These are phyloP conservation scores for Hypholoma sublateritium DNA, from an alignment of 768 basidiomycete species.

Conservation along the genomic window DNA sequence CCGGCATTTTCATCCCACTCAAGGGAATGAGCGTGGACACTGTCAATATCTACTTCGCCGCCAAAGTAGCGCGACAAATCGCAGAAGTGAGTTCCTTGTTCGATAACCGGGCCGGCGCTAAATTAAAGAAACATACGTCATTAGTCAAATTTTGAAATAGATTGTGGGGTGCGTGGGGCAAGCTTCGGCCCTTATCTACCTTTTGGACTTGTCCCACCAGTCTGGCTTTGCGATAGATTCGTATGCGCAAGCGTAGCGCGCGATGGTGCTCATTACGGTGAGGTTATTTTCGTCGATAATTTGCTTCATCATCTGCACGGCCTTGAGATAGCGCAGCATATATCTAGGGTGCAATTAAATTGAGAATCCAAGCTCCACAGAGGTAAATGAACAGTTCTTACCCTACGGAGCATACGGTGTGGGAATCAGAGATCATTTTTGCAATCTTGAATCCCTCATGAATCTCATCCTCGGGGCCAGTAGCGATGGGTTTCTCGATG, in stretches of 20 bases:
- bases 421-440: slow-evolving; percentile 64
- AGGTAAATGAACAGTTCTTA: slow-evolving; percentile 33
- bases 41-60: slow-evolving; percentile 86
- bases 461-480: slow-evolving; percentile 70
- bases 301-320: slow-evolving; percentile 94
- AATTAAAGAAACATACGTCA: slow-evolving; percentile 6
- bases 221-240: slow-evolving; percentile 77
- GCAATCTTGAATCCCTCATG: slow-evolving; percentile 71
- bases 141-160: slow-evolving; percentile 1
- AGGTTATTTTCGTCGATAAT: slow-evolving; percentile 94
- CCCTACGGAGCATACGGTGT: slow-evolving; percentile 88
- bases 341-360: slow-evolving; percentile 47
- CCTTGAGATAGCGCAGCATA: slow-evolving; percentile 92
- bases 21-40: slow-evolving; percentile 81
- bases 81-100: slow-evolving; percentile 96
- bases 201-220: slow-evolving; percentile 94
- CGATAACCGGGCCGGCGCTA: slow-evolving; percentile 81
- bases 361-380: not conserved
- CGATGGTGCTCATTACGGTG: slow-evolving; percentile 94
- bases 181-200: slow-evolving; percentile 33
- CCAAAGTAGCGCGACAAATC: slow-evolving; percentile 97
- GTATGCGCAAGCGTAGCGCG: slow-evolving; percentile 91
- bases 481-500: slow-evolving; percentile 90
- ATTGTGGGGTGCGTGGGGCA: not conserved
- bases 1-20: slow-evolving; percentile 94